These are phyloP conservation scores for Pseudocercospora eumusae DNA, from an alignment of 2,329 filamentous ascomycete species.

Conservation along the genomic window DNA sequence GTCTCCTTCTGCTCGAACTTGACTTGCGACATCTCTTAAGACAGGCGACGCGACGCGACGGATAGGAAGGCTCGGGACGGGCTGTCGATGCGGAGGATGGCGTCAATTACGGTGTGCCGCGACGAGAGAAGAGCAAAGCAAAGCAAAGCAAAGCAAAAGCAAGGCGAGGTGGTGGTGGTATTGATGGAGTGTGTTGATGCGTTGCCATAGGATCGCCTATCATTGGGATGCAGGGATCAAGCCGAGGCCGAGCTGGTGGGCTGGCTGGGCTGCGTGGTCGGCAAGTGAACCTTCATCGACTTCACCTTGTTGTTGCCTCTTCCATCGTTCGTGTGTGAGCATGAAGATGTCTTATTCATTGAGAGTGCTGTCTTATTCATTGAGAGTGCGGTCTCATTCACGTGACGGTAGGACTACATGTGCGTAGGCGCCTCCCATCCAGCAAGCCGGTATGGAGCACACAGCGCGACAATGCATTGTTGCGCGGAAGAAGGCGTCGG, in stretches of 20 bases:
- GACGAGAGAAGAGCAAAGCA: background rate
- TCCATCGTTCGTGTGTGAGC: background rate
- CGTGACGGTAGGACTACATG: no score
- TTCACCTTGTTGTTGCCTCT: no score
- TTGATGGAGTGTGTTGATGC: background rate
- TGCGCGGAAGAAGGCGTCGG: background rate
- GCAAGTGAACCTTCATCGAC: background rate
- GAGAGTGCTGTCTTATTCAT: no score
- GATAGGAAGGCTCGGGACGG: background rate
- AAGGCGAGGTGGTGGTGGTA: background rate
- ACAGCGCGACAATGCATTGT: slow-evolving; percentile 14
- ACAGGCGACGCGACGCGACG: slow-evolving; percentile 16
- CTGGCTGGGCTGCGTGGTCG: background rate
- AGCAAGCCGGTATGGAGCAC: background rate
- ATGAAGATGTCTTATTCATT: no score
- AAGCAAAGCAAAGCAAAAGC: no score
- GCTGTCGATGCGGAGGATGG: background rate
- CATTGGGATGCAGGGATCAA: no score
- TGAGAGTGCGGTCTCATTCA: no score
- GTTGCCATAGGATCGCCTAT: no score
- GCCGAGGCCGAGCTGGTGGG: background rate
- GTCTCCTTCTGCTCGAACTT: slow-evolving; percentile 44
- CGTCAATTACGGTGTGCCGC: background rate
- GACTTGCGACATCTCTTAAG: slow-evolving; percentile 39
- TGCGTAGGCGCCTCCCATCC: no score